These are phyloP conservation scores for Calycina herbarum DNA, from an alignment of 2,329 filamentous ascomycete species.

Conservation along the genomic window DNA sequence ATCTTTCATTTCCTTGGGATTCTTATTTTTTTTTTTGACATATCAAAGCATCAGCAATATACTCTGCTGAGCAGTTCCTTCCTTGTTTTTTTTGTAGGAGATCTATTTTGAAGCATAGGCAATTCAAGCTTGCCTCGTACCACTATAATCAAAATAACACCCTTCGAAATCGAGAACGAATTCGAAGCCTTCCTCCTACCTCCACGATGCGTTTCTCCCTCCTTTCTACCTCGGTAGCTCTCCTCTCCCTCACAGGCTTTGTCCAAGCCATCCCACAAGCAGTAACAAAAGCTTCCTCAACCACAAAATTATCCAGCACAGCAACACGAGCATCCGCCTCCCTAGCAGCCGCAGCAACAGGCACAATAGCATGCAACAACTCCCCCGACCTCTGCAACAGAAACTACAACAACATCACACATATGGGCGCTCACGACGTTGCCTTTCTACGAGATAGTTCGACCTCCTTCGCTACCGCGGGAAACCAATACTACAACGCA, in stretches of 20 bases:
- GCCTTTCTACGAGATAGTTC: conserved; percentile 43
- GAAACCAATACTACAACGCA: conserved; percentile 60
- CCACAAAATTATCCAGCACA: conserved; percentile 15
- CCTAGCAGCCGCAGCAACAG: conserved; percentile 28
- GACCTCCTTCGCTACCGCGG: conserved; percentile 30
- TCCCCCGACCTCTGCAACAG: conserved; percentile 70
- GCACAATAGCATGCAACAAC: conserved; percentile 66
- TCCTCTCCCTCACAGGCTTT: conserved; percentile 28
- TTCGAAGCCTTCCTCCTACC: background rate
- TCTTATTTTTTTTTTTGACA: too few relatives aligned
- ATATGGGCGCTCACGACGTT: conserved; percentile 70
- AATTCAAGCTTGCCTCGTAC: background rate
- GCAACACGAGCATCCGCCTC: conserved; percentile 19
- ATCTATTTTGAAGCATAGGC: background rate
- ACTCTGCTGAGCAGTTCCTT: background rate
- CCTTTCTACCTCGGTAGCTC: conserved; percentile 25
- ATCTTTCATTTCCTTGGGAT: too few relatives aligned
- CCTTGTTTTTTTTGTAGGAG: background rate
- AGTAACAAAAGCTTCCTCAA: conserved; percentile 22
- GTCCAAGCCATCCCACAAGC: conserved; percentile 28
- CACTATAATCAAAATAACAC: background rate
- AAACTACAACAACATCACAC: conserved; percentile 73
- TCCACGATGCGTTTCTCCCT: conserved; percentile 26
- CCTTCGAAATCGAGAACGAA: background rate
- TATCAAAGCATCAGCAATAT: background rate